Evolutionary conservation across 345 rosid species (phyloP), one percentile per base, ranked within the genome.

Genomic region (Noccaea caerulescens): DNA sequence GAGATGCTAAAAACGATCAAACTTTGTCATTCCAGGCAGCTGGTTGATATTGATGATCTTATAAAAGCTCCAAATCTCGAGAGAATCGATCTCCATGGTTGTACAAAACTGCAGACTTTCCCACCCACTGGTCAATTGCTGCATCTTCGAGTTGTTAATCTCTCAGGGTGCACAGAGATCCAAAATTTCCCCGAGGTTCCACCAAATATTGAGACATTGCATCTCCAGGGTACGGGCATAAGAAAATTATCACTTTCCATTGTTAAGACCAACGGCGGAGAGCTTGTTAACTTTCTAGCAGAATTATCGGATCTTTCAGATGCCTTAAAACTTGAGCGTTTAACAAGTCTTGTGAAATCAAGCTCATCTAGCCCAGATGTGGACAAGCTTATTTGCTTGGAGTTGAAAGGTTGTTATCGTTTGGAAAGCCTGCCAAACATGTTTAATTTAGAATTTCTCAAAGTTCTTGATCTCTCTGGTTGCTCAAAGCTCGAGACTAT

Each of bases 51-150:
- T 43, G 9, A 30, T 0, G 39, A 20, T 10, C 30, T 72, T 44
- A 4, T 9, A 8, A 11, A 4, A 2, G 61, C 76, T 34, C 50
- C 12, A 51, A 52, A 43, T 8, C 1, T 72, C 0, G 69, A 72
- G 47, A 8, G 32, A 6, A 38, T 73, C 0, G 59, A 72, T 56
- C 64, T 72, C n/a, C 50, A 38, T 38, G 77, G 71, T 0, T 73
- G 77, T 12, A 27, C 4, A 46, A 49, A 23, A 10, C 8, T 73
- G 58, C 50, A 27, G 25, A 64, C 8, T 46, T 54, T 64, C 18
- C 71, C 71, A 44, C 36, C 57, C 46, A 63, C 5, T 8, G 0
- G 42, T 38, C 41, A 56, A 0, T 42, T 54, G 5, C 13, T n/a
- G 3, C 64, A 56, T 55, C 71, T 72, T 0, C 38, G 41, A 54